phyloP scores from a whole-genome alignment of 352 stramenopile genomes.

The Pythium vanterpoolii region DNA sequence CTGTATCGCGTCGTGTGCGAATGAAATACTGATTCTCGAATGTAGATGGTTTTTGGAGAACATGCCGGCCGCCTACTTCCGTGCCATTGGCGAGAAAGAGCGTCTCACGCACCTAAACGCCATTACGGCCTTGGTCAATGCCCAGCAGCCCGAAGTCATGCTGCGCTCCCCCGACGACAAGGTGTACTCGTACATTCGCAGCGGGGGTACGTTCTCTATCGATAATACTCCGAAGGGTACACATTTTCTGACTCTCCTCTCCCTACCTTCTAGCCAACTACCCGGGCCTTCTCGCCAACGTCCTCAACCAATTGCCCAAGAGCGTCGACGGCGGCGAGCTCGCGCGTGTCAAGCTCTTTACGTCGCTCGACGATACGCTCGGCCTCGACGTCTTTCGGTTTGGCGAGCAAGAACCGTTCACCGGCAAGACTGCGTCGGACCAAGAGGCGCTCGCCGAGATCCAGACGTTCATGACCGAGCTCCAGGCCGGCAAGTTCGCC shows the following conservation, averaged over 20 bases:
- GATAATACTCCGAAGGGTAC: neutral
- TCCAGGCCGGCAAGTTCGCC: constrained; percentile 74
- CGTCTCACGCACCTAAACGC: constrained; percentile 85
- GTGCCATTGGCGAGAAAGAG: constrained; percentile 79
- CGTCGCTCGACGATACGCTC: constrained; percentile 77
- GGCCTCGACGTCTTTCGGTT: constrained; percentile 88
- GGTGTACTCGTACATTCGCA: constrained; percentile 83
- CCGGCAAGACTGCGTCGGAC: constrained; percentile 52
- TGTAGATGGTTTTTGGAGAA: constrained; percentile 83
- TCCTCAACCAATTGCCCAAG: constrained; percentile 67
- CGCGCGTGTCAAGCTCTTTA: constrained; percentile 90
- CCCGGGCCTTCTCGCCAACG: constrained; percentile 63
- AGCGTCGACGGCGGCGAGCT: constrained; percentile 59
- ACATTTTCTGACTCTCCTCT: neutral
- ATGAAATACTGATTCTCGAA: neutral
- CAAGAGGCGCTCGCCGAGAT: constrained; percentile 50
- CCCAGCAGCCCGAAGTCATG: constrained; percentile 77
- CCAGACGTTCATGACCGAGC: constrained; percentile 63
- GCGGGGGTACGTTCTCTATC: constrained; percentile 30
- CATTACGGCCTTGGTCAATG: constrained; percentile 77
- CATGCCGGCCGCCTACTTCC: constrained; percentile 90
- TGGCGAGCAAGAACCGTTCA: constrained; percentile 71
- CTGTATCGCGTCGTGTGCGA: neutral
- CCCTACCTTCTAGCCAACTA: constrained; percentile 47
- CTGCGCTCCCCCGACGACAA: constrained; percentile 72